Evolutionary conservation across 2,329 filamentous ascomycete genomes (phyloP).

Genomic region (Coccinonectria pachysandricola): DNA sequence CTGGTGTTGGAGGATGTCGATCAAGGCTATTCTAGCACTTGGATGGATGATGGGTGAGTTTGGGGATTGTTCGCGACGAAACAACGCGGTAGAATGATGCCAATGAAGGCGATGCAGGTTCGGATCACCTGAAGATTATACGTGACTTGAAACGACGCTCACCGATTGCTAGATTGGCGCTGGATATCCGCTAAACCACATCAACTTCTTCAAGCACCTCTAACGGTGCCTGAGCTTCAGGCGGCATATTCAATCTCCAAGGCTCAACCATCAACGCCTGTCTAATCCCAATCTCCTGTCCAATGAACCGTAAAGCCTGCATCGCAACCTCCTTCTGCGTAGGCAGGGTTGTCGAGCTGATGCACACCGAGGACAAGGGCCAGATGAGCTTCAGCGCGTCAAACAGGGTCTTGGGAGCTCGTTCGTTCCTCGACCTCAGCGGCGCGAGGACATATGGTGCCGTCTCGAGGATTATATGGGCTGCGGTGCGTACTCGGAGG

Average conservation of each 20-base stretch:
- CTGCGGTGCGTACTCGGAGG: slow-evolving; percentile 15
- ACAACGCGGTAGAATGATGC: too few species aligned
- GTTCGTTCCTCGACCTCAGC: slow-evolving; percentile 13
- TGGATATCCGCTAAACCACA: slow-evolving; percentile 8
- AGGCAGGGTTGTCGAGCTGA: slow-evolving; percentile 17
- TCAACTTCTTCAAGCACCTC: slow-evolving; percentile 8
- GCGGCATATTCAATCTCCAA: slow-evolving; percentile 12
- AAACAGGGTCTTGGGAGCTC: slow-evolving; percentile 24
- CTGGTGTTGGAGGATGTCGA: too few species aligned
- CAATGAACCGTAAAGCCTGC: slow-evolving; percentile 22
- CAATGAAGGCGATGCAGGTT: too few species aligned
- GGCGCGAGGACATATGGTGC: slow-evolving; percentile 18
- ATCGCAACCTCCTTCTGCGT: slow-evolving; percentile 20
- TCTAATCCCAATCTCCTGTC: slow-evolving; percentile 26
- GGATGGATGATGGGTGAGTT: too few species aligned
- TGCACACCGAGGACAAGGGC: slow-evolving; percentile 25
- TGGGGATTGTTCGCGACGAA: too few species aligned
- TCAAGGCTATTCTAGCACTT: too few species aligned
- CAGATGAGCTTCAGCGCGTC: slow-evolving; percentile 29
- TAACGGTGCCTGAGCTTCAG: slow-evolving; percentile 17
- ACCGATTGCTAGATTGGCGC: too few species aligned
- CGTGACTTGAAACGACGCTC: too few species aligned
- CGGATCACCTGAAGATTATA: too few species aligned
- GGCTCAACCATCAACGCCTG: slow-evolving; percentile 23
- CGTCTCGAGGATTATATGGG: slow-evolving; percentile 20